Base-by-base conservation (phyloP, 192 early-diverging fungal species). In the Backusella circina region DNA sequence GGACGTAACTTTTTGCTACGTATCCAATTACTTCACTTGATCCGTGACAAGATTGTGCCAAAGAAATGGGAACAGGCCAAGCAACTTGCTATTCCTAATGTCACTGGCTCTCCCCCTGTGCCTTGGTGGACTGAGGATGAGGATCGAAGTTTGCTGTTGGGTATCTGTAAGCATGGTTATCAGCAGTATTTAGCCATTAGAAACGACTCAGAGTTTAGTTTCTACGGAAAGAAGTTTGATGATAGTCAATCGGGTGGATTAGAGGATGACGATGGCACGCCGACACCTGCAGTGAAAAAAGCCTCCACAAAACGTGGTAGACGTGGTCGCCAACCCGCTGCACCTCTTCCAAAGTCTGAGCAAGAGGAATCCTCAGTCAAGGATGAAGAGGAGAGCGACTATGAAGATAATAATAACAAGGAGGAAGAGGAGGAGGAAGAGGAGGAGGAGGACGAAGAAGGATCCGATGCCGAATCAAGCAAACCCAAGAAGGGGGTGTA, bases 151-250 rank as follows among this genome's bases (percentile, higher is more conserved):
- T 65, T 96, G 66, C 72, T 96, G 73, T 80, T 94, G 65, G 93
- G 93, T 4, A 93, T 94, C 21, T 86, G 86, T 73, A 91, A 90
- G 68, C 86, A 94, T 71, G 94, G 94, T 15, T 96, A 96, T 78
- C 88, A 85, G 69, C 83, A 84, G 26, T 61, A 82, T 61, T 64
- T 75, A 13, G 82, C 84, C 15, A 85, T 85, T 54, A 80, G 86
- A 21, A 87, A 81, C 31, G 86, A 87, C 35, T 79, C 84, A 8
- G 86, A 87, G 47, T 87, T 87, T 39, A 81, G 83, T 61, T 87
- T 87, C 47, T 85, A 83, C 73, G 86, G 86, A 13, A 81, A 83
- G 57, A 84, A 87, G 65, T 87, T 79, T 35, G 86, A 82, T 70
- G 80, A 82, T 71, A 82, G 80, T 39, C 50, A 75, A 26, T 72